Evolutionary conservation across 495 filamentous ascomycete species (phyloP).

Genomic region (Amorphotheca resinae): DNA sequence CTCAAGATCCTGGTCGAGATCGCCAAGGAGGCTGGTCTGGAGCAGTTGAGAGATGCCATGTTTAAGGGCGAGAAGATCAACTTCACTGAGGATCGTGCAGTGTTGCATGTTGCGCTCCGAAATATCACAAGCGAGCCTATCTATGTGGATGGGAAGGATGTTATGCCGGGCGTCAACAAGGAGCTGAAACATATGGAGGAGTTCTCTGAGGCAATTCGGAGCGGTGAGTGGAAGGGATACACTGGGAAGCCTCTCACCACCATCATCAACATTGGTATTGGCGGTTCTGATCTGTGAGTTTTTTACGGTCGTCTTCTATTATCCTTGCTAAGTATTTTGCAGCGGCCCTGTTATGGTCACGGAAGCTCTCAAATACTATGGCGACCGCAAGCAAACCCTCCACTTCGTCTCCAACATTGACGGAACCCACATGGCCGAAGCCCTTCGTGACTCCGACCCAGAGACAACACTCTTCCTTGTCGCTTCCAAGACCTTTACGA

Average conservation of each 20-base stretch:
- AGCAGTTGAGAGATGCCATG: constrained; percentile 92
- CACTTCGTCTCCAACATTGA: constrained; percentile 99
- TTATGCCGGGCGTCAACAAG: constrained; percentile 84
- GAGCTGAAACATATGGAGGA: constrained; percentile 95
- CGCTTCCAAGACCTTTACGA: constrained; percentile 98
- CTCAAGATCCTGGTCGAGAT: constrained; percentile 74
- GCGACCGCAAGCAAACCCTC: constrained; percentile 66
- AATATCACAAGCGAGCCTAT: constrained; percentile 77
- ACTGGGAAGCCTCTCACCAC: constrained; percentile 95
- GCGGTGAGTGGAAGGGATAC: constrained; percentile 95
- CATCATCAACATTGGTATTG: constrained; percentile 96
- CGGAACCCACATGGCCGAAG: constrained; percentile 94
- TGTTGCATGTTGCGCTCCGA: constrained; percentile 88
- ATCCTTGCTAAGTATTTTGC: constrained; percentile 3
- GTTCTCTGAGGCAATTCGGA: constrained; percentile 88
- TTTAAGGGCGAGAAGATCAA: constrained; percentile 97
- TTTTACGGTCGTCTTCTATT: background rate
- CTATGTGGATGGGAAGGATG: constrained; percentile 88
- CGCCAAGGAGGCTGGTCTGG: constrained; percentile 78
- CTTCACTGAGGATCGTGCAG: constrained; percentile 92
- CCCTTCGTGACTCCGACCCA: constrained; percentile 73
- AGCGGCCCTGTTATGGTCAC: constrained; percentile 98
- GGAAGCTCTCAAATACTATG: constrained; percentile 91
- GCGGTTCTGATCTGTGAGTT: constrained; percentile 90
- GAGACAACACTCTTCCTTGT: constrained; percentile 97